Evolutionary conservation across 306 rosid genomes (phyloP), one percentile per base, ranked within the genome.

Genomic region (Trifolium pratense): DNA sequence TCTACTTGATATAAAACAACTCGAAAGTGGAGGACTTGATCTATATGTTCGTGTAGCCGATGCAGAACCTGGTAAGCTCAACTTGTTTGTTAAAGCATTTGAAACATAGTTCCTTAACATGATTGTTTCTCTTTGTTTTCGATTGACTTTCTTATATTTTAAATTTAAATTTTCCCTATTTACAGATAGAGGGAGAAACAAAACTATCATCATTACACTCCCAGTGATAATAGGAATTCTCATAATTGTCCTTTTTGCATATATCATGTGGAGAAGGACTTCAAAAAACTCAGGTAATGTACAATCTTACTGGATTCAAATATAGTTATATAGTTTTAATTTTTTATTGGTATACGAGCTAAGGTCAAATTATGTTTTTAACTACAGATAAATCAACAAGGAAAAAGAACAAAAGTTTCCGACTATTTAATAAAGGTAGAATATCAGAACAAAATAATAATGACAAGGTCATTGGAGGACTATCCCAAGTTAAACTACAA

Each of bases 231-330:
- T 67, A 7, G 82, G 73, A 61, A 21, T 25, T n/a, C 2, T 68
- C 37, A 5, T 73, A 18, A n/a, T 82, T 68, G 29, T 69, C 14
- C 16, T 34, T 11, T 25, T 76, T 53, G 56, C 82, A 9, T 82
- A 42, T 68, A 1, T 81, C 55, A 6, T 60, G 5, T 67, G 79
- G 68, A 77, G 51, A 69, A 40, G 59, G 59, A 32, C 43, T 31
- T 58, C 12, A 10, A 57, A 57, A 16, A 32, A 66, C 21, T 31
- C 23, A 36, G 82, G 73, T 74, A 34, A 45, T 10, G n/a, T 26
- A 26, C 11, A 32, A 73, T 25, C 26, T 1, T 29, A 20, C 0
- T 6, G 7, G 23, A 6, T 69, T 32, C 11, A 37, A 37, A n/a
- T n/a, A n/a, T n/a, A n/a, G n/a, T n/a, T n/a, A 8, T 37, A 37